Evolutionary conservation across 108 stramenopile genomes (phyloP).

Genomic region (Cyclotella choctawhatcheeana): DNA sequence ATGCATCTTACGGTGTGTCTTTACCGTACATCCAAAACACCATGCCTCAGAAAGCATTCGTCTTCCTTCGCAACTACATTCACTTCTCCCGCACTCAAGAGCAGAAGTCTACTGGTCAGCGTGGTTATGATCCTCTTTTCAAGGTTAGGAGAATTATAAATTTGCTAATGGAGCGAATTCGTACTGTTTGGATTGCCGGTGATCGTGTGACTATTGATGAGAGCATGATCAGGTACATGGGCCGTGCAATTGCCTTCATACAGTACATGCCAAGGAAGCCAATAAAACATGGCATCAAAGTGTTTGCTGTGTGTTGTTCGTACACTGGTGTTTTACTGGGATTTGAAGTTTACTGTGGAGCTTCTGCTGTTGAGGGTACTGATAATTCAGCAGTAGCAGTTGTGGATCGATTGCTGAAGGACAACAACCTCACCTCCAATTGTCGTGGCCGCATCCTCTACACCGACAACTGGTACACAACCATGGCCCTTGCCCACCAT

Average conservation of each 20-base stretch:
- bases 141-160: slow-evolving; percentile 1
- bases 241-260: slow-evolving; percentile 11
- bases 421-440: no score
- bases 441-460: slow-evolving; percentile 10
- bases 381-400: background rate
- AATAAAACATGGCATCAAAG: slow-evolving; percentile 33
- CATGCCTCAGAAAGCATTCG: slow-evolving; percentile 9
- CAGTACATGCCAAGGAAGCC: slow-evolving; percentile 39
- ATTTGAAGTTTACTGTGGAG: slow-evolving; percentile 16
- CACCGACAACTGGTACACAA: slow-evolving; percentile 30
- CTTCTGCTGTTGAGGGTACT: background rate
- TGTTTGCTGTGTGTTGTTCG: slow-evolving; percentile 15
- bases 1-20: background rate
- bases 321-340: background rate
- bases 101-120: background rate
- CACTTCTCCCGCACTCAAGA: slow-evolving; percentile 15
- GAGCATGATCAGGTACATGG: slow-evolving; percentile 28
- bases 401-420: background rate
- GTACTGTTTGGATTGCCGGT: slow-evolving; percentile 13
- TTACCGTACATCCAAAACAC: slow-evolving; percentile 8
- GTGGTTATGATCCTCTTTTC: slow-evolving; percentile 22
- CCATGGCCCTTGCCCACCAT: slow-evolving; percentile 6
- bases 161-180: background rate
- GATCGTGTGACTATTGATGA: slow-evolving; percentile 16
- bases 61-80: slow-evolving; percentile 9